These are phyloP conservation scores for Quercus tomentella DNA, from an alignment of 331 rosid species.

Conservation along the genomic window DNA sequence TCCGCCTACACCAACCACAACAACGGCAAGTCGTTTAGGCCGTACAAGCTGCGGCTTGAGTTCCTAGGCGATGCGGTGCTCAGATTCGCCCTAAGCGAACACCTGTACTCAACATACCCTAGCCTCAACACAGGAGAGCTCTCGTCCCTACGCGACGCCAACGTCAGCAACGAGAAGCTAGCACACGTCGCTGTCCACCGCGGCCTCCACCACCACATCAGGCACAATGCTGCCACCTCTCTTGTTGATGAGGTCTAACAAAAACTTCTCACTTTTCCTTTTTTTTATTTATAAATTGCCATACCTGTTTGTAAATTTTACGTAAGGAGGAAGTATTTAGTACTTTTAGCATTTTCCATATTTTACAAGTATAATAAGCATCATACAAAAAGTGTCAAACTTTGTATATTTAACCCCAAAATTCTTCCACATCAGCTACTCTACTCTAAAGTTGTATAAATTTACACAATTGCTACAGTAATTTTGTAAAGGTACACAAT, in stretches of 20 bases:
- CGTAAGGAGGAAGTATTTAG: too few relatives aligned
- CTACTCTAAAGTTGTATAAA: too few relatives aligned
- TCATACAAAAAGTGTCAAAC: too few relatives aligned
- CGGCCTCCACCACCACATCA: conserved; percentile 34
- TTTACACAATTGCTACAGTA: too few relatives aligned
- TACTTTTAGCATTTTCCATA: too few relatives aligned
- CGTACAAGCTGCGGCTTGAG: conserved; percentile 59
- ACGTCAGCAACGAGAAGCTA: conserved; percentile 63
- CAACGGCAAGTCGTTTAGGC: background rate
- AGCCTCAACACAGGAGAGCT: conserved; percentile 35
- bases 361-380: too few relatives aligned
- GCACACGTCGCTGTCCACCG: conserved; percentile 63
- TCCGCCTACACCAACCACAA: conserved; percentile 21
- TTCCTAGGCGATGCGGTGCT: conserved; percentile 60
- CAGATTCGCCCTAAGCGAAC: conserved; percentile 30
- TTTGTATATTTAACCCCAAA: too few relatives aligned
- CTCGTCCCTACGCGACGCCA: conserved; percentile 56
- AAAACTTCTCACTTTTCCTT: background rate
- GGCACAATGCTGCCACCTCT: conserved; percentile 26
- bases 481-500: too few relatives aligned
- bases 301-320: too few relatives aligned
- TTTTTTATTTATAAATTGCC: background rate
- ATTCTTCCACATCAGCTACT: too few relatives aligned
- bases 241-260: conserved; percentile 27
- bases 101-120: conserved; percentile 34